A percentile compares a stretch with the other conserved stretches of the same genome.
phyloP scores from a whole-genome alignment of 1,284 basidiomycete genomes.

The Marasmius sp. region DNA sequence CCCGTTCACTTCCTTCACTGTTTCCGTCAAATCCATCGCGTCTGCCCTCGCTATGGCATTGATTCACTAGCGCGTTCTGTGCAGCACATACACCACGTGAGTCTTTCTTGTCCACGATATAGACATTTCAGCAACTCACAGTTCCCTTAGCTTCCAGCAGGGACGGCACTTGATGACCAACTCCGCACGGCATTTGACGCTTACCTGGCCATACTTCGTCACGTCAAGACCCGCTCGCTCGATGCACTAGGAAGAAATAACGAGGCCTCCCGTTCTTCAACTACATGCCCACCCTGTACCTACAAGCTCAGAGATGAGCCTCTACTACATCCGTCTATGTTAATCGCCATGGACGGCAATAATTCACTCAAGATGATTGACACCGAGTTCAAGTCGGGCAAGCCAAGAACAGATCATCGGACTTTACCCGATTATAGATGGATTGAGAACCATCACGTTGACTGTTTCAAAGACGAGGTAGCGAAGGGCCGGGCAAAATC shows the following conservation, averaged over 20 bases:
- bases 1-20: conserved; percentile 10
- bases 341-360: too few species aligned
- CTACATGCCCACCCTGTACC: neutral
- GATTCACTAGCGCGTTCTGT: conserved; percentile 11
- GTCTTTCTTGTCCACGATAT: neutral
- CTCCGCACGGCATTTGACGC: neutral
- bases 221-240: neutral
- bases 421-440: conserved; percentile 10
- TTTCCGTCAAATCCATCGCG: conserved; percentile 12
- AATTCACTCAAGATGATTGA: conserved; percentile 32
- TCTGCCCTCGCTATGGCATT: conserved; percentile 14
- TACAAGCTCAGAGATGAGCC: neutral
- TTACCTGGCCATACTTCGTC: neutral
- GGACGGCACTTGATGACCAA: neutral
- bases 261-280: neutral
- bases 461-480: conserved; percentile 32
- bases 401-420: conserved; percentile 18
- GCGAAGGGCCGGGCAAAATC: conserved; percentile 5
- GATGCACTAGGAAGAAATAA: neutral
- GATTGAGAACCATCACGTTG: conserved; percentile 22
- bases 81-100: conserved; percentile 12
- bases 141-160: neutral
- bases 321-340: neutral
- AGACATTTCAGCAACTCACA: neutral
- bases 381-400: conserved; percentile 13